Conservation (phyloP, 116 monocot species). For the Thalassia testudinum region DNA sequence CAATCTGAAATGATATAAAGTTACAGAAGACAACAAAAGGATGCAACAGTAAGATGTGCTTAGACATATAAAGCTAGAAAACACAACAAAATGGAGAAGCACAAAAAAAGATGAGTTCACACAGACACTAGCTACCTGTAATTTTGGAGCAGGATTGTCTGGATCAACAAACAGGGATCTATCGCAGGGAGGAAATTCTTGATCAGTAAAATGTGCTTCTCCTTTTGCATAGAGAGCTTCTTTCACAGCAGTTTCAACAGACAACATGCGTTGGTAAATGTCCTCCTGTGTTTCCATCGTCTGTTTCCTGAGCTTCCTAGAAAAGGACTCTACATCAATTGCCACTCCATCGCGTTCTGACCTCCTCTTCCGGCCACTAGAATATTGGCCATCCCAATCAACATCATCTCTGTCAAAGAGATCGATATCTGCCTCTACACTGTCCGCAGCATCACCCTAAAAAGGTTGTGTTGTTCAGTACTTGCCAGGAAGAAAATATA, state of each 20-base stretch:
- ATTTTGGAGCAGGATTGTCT: constrained; percentile 55
- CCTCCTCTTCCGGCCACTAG: constrained; percentile 89
- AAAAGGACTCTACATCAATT: constrained; percentile 76
- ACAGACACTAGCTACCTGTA: constrained; percentile 37
- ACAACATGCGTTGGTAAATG: constrained; percentile 84
- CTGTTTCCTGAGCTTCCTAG: constrained; percentile 71
- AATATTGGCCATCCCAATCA: constrained; percentile 99
- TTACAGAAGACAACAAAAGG: background rate
- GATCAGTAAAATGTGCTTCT: constrained; percentile 73
- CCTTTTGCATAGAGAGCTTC: constrained; percentile 76
- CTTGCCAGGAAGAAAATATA: background rate
- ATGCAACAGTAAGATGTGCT: no score
- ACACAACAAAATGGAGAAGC: background rate
- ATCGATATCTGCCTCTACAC: constrained; percentile 80
- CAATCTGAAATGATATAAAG: constrained; percentile 40
- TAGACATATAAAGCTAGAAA: constrained; percentile 1
- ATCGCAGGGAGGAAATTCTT: constrained; percentile 93
- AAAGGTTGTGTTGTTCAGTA: background rate
- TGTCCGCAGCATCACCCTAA: constrained; percentile 82
- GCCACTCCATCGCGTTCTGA: constrained; percentile 56
- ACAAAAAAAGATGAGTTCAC: background rate
- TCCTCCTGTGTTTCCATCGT: constrained; percentile 76
- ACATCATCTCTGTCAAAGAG: constrained; percentile 94
- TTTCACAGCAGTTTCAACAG: constrained; percentile 88
- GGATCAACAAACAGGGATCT: constrained; percentile 91